Evolutionary conservation across 192 early-diverging fungal genomes (phyloP).

Genomic region (Dissophora globulifera): DNA sequence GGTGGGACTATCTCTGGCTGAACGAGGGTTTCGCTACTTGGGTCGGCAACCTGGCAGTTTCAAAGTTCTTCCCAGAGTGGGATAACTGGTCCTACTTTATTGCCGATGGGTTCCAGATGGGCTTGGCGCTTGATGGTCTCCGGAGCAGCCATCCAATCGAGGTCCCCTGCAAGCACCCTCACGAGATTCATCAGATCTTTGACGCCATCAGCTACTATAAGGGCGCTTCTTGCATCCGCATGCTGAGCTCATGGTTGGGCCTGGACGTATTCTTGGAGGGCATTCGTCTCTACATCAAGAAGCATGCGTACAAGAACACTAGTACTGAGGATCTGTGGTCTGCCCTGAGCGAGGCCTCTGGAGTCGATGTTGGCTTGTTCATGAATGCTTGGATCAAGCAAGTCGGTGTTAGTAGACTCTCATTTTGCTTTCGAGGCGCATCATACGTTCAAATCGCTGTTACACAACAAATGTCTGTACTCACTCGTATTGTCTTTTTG

Average conservation of each 20-base stretch:
- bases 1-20: constrained; percentile 96
- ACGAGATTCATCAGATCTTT: constrained; percentile 95
- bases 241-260: constrained; percentile 84
- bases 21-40: constrained; percentile 99
- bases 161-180: constrained; percentile 83
- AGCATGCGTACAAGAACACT: constrained; percentile 87
- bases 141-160: constrained; percentile 94
- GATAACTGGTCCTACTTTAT: constrained; percentile 93
- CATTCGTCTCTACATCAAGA: constrained; percentile 80
- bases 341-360: constrained; percentile 81
- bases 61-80: constrained; percentile 94
- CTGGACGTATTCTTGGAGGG: constrained; percentile 77
- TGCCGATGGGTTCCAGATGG: constrained; percentile 78
- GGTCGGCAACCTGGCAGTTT: constrained; percentile 89
- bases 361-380: constrained; percentile 81
- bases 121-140: constrained; percentile 82
- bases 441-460: too few species aligned
- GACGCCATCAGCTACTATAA: constrained; percentile 93
- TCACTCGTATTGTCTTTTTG: neutral
- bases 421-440: too few species aligned
- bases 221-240: constrained; percentile 93
- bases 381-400: constrained; percentile 92
- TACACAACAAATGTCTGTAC: too few species aligned
- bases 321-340: constrained; percentile 90
- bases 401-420: constrained; percentile 70